These are phyloP conservation scores for Kwoniella shivajii DNA, from an alignment of 1,284 basidiomycete species.

Conservation along the genomic window DNA sequence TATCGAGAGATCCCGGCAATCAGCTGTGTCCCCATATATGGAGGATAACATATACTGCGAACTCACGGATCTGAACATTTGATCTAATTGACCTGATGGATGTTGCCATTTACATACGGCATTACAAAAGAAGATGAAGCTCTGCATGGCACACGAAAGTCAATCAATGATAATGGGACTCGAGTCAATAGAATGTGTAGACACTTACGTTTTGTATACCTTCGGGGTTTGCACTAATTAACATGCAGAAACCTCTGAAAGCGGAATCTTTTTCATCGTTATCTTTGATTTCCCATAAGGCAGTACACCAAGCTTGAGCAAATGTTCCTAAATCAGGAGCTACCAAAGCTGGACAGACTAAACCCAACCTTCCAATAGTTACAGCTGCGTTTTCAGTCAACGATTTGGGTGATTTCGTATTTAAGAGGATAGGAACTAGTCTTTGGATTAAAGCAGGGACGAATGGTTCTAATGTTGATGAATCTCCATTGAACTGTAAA, in stretches of 20 bases:
- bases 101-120: constrained; percentile 92
- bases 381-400: constrained; percentile 98
- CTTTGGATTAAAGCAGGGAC: constrained; percentile 82
- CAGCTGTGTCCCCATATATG: neutral
- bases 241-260: constrained; percentile 94
- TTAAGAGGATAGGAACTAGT: constrained; percentile 86
- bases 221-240: constrained; percentile 89
- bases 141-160: constrained; percentile 57
- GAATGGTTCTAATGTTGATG: constrained; percentile 72
- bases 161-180: constrained; percentile 1
- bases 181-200: neutral
- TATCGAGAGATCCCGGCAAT: constrained; percentile 7
- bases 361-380: constrained; percentile 94
- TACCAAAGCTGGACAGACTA: constrained; percentile 85
- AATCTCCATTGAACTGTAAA: constrained; percentile 65
- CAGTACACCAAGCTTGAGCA: constrained; percentile 95
- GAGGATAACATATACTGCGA: neutral
- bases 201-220: constrained; percentile 80
- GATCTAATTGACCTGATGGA: constrained; percentile 83
- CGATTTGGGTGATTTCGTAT: constrained; percentile 88
- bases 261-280: constrained; percentile 99
- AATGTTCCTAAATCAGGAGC: constrained; percentile 89
- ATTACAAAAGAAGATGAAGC: constrained; percentile 92
- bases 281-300: constrained; percentile 96
- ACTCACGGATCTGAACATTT: constrained; percentile 73